phyloP scores from a whole-genome alignment of 176 grass and related monocot genomes.

The Chloris gayana region DNA sequence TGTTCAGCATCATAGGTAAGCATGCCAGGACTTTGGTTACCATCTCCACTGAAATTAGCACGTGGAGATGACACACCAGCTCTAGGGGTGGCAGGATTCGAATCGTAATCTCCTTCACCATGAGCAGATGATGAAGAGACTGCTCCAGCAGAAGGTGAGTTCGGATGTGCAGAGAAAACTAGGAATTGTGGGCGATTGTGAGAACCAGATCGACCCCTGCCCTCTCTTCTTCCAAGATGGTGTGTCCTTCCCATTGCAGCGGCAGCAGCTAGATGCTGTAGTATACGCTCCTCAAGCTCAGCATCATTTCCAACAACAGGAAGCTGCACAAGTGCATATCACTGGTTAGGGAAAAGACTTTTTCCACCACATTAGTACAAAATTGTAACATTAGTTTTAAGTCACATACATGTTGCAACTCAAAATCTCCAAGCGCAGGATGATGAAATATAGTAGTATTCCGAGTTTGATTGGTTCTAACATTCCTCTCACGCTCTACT shows the following conservation, averaged over 20 bases:
- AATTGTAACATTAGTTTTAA: slow-evolving; percentile 9
- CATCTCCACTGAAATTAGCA: slow-evolving; percentile 42
- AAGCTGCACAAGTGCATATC: slow-evolving; percentile 52
- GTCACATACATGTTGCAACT: slow-evolving; percentile 77
- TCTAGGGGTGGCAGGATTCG: slow-evolving; percentile 38
- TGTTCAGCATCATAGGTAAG: slow-evolving; percentile 57
- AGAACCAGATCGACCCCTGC: slow-evolving; percentile 53
- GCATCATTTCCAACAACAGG: slow-evolving; percentile 65
- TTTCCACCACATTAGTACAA: slow-evolving; percentile 4
- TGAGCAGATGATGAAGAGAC: slow-evolving; percentile 49
- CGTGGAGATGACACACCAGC: slow-evolving; percentile 39
- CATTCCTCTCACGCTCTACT: slow-evolving; percentile 70
- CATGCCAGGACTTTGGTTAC: slow-evolving; percentile 41
- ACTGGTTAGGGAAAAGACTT: slow-evolving; percentile 15
- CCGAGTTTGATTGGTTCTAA: slow-evolving; percentile 66
- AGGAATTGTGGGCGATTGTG: slow-evolving; percentile 58
- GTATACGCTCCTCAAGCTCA: slow-evolving; percentile 84
- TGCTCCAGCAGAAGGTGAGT: slow-evolving; percentile 41
- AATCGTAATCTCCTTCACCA: slow-evolving; percentile 41
- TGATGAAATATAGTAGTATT: slow-evolving; percentile 73
- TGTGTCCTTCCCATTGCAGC: slow-evolving; percentile 69
- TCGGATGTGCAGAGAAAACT: slow-evolving; percentile 59
- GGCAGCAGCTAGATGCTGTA: slow-evolving; percentile 79
- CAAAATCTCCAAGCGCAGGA: slow-evolving; percentile 79
- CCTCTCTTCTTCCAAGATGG: slow-evolving; percentile 77